These are phyloP conservation scores for Dactylellina parvicollis DNA, from an alignment of 2,329 filamentous ascomycete genomes.

Conservation along the genomic window DNA sequence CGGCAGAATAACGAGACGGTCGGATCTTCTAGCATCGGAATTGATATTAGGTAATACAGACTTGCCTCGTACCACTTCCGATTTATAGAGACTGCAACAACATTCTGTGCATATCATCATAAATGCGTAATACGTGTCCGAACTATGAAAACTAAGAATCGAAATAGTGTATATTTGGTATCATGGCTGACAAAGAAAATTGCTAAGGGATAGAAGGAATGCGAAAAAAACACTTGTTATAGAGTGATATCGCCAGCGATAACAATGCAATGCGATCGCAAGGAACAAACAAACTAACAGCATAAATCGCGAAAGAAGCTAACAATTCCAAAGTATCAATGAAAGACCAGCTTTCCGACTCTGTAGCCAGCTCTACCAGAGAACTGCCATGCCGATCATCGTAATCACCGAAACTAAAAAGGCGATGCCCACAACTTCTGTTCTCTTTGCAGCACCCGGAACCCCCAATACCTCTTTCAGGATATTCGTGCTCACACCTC, in stretches of 20 bases:
- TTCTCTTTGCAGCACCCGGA: background rate
- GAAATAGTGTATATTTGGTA: conserved; percentile 13
- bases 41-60: no score
- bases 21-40: no score
- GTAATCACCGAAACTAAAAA: conserved; percentile 11
- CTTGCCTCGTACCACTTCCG: no score
- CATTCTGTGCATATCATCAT: no score
- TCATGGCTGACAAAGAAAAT: conserved; percentile 5
- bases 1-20: no score
- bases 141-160: background rate
- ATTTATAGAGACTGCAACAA: no score
- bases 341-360: background rate
- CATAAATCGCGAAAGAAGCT: background rate
- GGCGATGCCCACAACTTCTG: background rate
- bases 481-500: conserved; percentile 56
- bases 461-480: conserved; percentile 28
- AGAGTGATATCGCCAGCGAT: conserved; percentile 20
- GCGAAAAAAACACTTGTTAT: background rate
- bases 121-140: background rate
- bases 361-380: conserved; percentile 9
- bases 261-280: background rate
- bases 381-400: conserved; percentile 10
- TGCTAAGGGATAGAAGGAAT: background rate
- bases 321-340: background rate
- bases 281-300: background rate